Evolutionary conservation across 345 rosid species (phyloP).

Genomic region (Rhizophora mangle): DNA sequence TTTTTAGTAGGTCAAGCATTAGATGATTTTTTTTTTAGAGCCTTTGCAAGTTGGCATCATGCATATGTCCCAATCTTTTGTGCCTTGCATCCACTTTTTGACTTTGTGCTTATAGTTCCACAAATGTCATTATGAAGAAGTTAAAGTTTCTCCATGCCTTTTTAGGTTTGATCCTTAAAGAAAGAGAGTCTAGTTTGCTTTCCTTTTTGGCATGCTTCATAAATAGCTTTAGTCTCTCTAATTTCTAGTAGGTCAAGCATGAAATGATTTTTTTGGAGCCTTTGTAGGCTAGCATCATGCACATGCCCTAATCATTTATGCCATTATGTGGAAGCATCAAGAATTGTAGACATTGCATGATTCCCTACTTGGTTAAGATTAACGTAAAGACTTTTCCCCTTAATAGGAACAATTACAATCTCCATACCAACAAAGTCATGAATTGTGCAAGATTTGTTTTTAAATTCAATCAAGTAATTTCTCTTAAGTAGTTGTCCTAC

Average conservation of each 20-base stretch:
- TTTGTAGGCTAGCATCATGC: background rate
- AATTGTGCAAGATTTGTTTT: background rate
- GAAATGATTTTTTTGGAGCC: background rate
- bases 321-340: background rate
- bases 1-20: too few relatives aligned
- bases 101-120: background rate
- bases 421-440: background rate
- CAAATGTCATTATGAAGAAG: background rate
- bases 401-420: background rate
- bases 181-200: background rate
- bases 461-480: background rate
- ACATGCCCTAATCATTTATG: background rate
- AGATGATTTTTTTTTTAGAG: too few relatives aligned
- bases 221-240: background rate
- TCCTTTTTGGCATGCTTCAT: background rate
- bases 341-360: background rate
- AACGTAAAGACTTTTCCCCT: background rate
- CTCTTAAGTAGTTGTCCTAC: background rate
- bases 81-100: too few relatives aligned
- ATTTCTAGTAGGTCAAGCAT: background rate
- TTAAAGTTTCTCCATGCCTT: background rate
- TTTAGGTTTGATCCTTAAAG: background rate
- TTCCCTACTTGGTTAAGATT: background rate
- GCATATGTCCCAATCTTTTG: too few relatives aligned
- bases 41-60: too few relatives aligned